These are phyloP conservation scores for Xenosphaeropsis pyriputrescens DNA, from an alignment of 2,329 filamentous ascomycete genomes.

Conservation along the genomic window DNA sequence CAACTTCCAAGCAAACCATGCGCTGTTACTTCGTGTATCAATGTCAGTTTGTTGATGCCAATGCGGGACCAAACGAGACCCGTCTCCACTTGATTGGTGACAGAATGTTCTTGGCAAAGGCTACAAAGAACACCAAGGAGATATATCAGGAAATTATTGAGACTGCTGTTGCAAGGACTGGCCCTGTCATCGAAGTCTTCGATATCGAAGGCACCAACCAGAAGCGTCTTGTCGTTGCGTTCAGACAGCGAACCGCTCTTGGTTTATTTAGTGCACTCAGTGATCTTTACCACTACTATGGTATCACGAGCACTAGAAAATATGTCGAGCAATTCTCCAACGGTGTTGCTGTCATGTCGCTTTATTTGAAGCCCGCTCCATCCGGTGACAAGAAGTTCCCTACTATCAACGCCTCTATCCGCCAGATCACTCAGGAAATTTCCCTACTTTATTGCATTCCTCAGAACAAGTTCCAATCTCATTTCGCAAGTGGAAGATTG, in stretches of 20 bases:
- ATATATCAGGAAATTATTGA: constrained; percentile 92
- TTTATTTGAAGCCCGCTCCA: constrained; percentile 69
- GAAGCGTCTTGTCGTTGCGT: constrained; percentile 88
- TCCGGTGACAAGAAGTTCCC: constrained; percentile 46
- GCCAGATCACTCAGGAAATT: constrained; percentile 98
- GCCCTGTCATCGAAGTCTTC: constrained; percentile 95
- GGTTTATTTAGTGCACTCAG: constrained; percentile 92
- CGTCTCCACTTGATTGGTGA: constrained; percentile 86
- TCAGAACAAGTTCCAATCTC: constrained; percentile 85
- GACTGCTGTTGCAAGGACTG: constrained; percentile 68
- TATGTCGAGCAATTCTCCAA: constrained; percentile 99
- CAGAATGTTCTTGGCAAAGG: constrained; percentile 88
- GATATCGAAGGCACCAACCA: constrained; percentile 85
- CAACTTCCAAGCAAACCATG: constrained; percentile 61
- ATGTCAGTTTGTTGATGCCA: constrained; percentile 72
- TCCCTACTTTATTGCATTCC: constrained; percentile 95
- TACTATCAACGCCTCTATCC: constrained; percentile 84
- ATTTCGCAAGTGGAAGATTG: constrained; percentile 75
- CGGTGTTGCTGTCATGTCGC: constrained; percentile 90
- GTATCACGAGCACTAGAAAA: constrained; percentile 88
- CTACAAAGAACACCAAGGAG: constrained; percentile 86
- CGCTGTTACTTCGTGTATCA: constrained; percentile 99
- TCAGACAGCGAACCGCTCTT: constrained; percentile 81
- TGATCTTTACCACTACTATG: constrained; percentile 97
- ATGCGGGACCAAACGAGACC: constrained; percentile 65